Percentiles rank a stretch among this genome's conserved stretches.
Conservation (phyloP, 441 rosid species). For the Brassica hybrid region DNA sequence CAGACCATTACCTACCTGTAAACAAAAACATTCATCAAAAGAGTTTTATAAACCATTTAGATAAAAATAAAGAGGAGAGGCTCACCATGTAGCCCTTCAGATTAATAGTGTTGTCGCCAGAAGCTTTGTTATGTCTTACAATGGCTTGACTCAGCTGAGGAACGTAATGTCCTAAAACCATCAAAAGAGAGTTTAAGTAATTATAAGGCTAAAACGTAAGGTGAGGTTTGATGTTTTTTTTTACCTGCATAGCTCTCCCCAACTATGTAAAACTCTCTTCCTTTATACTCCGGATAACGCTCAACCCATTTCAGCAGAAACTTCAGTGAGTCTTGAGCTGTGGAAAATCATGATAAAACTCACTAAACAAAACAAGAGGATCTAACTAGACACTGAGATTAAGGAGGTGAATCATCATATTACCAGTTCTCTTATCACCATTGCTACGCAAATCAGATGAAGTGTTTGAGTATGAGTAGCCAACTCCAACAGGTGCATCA, state of each 20-base stretch:
- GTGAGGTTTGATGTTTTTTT: background rate
- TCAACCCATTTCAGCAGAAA: slow-evolving; percentile 83
- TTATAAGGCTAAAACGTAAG: background rate
- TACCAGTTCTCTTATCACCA: slow-evolving; percentile 92
- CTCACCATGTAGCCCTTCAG: slow-evolving; percentile 91
- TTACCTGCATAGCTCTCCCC: slow-evolving; percentile 96
- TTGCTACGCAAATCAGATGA: slow-evolving; percentile 75
- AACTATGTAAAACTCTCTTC: slow-evolving; percentile 76
- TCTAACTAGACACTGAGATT: slow-evolving; percentile 25
- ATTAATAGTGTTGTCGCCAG: slow-evolving; percentile 57
- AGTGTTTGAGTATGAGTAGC: slow-evolving; percentile 85
- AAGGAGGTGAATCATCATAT: slow-evolving; percentile 31
- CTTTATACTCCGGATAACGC: too few relatives aligned
- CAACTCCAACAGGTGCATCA: slow-evolving; percentile 96
- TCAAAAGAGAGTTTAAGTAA: background rate
- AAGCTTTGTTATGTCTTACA: slow-evolving; percentile 61
- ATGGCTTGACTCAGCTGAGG: slow-evolving; percentile 92
- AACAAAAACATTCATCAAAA: slow-evolving; percentile 12
- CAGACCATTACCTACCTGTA: slow-evolving; percentile 90
- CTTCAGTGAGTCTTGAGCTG: slow-evolving; percentile 76
- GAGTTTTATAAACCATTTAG: background rate
- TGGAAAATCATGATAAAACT: slow-evolving; percentile 39
- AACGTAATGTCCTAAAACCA: slow-evolving; percentile 85
- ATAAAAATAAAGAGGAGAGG: slow-evolving; percentile 25
- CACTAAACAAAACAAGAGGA: slow-evolving; percentile 12